A percentile compares a stretch with the other conserved stretches of the same genome.
Conservation (phyloP, 176 grass and related monocot species). For the Lolium multiflorum region DNA sequence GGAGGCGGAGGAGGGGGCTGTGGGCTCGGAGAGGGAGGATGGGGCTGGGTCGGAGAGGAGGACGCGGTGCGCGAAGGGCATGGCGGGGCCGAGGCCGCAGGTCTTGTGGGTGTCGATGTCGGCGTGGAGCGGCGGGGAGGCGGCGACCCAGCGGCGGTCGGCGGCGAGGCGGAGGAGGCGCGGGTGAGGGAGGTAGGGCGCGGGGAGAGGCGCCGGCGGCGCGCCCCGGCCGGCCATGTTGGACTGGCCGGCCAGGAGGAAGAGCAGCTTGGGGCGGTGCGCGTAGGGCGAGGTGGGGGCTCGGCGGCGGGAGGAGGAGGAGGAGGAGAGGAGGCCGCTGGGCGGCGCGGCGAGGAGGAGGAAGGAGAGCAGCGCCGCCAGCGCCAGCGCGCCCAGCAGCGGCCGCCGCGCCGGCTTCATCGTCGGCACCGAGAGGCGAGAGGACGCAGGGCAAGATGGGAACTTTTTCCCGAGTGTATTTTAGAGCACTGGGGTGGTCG, state of each 20-base stretch:
- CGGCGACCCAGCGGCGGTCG: constrained; percentile 60
- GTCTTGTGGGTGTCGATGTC: constrained; percentile 87
- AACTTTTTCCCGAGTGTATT: too few species aligned
- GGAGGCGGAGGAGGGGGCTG: too few species aligned
- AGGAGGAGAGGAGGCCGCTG: constrained; percentile 8
- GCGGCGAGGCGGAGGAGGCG: constrained; percentile 69
- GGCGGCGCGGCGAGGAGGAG: constrained; percentile 43
- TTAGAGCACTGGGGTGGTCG: too few species aligned
- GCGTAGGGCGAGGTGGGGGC: constrained; percentile 49
- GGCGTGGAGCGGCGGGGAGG: constrained; percentile 76
- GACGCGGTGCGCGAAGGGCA: constrained; percentile 76
- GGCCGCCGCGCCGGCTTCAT: constrained; percentile 57
- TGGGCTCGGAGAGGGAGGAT: neutral
- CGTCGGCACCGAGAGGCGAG: too few species aligned
- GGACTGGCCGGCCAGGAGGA: constrained; percentile 90
- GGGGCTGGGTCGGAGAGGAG: neutral
- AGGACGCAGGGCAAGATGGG: too few species aligned
- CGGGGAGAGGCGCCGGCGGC: neutral
- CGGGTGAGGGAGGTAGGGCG: constrained; percentile 50
- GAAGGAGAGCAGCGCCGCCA: constrained; percentile 42
- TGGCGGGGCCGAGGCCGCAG: constrained; percentile 84
- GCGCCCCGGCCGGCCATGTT: constrained; percentile 96
- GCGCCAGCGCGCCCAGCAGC: constrained; percentile 35
- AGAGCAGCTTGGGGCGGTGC: constrained; percentile 56
- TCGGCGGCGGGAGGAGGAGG: constrained; percentile 12